These are phyloP conservation scores for Gynochthodes officinalis DNA, from an alignment of 257 asterid genomes.

Conservation along the genomic window DNA sequence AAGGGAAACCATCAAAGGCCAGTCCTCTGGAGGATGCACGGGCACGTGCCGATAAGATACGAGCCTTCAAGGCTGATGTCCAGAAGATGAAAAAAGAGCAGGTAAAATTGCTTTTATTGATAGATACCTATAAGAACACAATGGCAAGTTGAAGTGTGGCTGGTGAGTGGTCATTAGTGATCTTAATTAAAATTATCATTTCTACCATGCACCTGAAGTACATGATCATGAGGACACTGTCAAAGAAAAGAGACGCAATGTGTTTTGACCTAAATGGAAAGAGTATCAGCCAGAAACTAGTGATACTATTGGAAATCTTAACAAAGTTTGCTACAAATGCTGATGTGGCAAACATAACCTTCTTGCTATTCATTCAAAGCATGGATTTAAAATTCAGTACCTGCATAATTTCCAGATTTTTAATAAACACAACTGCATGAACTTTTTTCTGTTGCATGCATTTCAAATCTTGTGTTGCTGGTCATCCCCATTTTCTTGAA, in stretches of 20 bases:
- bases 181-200: not conserved
- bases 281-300: not conserved
- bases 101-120: conserved; percentile 39
- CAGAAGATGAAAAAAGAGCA: conserved; percentile 86
- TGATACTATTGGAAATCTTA: not conserved
- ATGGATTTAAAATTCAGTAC: not conserved
- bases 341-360: not conserved
- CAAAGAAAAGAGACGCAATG: not conserved
- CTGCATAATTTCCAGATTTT: not conserved
- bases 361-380: not conserved
- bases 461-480: not conserved
- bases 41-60: conserved; percentile 88
- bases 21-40: conserved; percentile 85
- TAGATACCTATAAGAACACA: not conserved
- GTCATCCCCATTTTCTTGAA: not conserved
- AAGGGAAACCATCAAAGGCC: conserved; percentile 58
- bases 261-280: not conserved
- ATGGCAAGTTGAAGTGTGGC: not conserved
- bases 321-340: not conserved
- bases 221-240: not conserved
- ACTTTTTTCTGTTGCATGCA: not conserved
- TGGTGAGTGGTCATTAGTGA: not conserved
- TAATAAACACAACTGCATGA: not conserved
- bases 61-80: conserved; percentile 87
- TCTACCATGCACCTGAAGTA: not conserved